Conservation (phyloP, 2,329 filamentous ascomycete species). For the Aspergillus puulaauensis region DNA sequence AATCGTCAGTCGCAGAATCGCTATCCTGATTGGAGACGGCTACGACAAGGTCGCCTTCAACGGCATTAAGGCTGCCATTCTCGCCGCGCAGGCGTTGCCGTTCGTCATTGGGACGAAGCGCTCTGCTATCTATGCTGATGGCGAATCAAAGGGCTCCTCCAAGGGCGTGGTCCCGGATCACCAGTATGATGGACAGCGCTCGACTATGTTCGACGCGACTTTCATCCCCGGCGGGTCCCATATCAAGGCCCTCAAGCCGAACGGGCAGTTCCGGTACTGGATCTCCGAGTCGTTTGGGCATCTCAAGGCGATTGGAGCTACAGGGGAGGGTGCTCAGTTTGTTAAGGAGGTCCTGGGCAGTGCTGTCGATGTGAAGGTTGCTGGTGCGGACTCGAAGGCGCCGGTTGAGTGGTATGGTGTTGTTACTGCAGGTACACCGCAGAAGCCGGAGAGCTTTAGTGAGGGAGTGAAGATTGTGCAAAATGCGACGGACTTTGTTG, state of each 20-base stretch:
- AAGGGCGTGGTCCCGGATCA: constrained; percentile 67
- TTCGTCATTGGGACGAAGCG: constrained; percentile 72
- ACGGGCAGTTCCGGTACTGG: constrained; percentile 73
- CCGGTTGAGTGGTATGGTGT: constrained; percentile 35
- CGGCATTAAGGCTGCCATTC: constrained; percentile 62
- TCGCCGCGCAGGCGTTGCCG: constrained; percentile 56
- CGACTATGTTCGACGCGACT: constrained; percentile 74
- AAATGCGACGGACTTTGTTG: constrained; percentile 65
- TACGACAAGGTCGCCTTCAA: constrained; percentile 68
- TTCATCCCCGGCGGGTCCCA: constrained; percentile 72
- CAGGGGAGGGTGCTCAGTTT: constrained; percentile 28
- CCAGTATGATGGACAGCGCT: constrained; percentile 76
- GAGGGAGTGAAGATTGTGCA: constrained; percentile 57
- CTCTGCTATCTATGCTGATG: constrained; percentile 36
- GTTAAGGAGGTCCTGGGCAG: constrained; percentile 28
- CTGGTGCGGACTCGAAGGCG: constrained; percentile 16
- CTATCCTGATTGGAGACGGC: constrained; percentile 75
- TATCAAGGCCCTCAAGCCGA: constrained; percentile 63
- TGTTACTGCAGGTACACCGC: constrained; percentile 29
- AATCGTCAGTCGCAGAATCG: constrained; percentile 69
- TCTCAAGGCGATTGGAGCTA: constrained; percentile 37
- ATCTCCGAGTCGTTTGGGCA: constrained; percentile 79
- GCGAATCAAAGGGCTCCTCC: constrained; percentile 63
- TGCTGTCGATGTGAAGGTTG: constrained; percentile 27
- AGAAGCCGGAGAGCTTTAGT: constrained; percentile 20